A percentile compares a stretch with the other conserved stretches of the same genome.
Conservation (phyloP, 2,329 filamentous ascomycete genomes). For the Aspergillus phoenicis region DNA sequence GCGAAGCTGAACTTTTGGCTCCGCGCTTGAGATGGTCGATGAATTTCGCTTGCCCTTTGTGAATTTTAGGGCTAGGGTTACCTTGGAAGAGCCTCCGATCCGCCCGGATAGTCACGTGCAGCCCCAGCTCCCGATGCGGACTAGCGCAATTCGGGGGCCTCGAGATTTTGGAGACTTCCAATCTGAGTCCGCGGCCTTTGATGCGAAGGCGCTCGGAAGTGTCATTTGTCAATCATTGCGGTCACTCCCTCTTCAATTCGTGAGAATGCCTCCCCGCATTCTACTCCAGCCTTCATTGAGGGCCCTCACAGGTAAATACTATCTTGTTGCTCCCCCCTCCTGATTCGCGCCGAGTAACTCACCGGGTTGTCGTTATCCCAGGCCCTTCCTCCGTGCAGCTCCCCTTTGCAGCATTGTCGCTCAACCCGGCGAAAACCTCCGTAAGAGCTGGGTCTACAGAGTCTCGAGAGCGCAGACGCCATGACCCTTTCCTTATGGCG, state of each 20-base stretch:
- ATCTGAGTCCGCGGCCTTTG: conserved; percentile 2
- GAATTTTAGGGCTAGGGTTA: conserved; percentile 44
- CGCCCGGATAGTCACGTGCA: conserved; percentile 25
- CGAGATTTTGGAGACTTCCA: conserved; percentile 35
- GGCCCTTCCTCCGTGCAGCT: conserved; percentile 36
- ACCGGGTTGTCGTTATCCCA: conserved; percentile 18
- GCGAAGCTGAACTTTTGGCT: conserved; percentile 31
- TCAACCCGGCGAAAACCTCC: conserved; percentile 52
- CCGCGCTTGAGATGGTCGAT: conserved; percentile 28
- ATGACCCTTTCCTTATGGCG: conserved; percentile 80
- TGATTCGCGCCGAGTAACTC: conserved; percentile 12
- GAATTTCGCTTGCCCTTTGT: conserved; percentile 45
- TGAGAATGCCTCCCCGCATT: conserved; percentile 69
- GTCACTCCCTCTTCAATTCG: background rate
- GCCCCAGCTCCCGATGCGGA: conserved; percentile 2
- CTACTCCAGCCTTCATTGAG: conserved; percentile 62
- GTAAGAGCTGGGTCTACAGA: conserved; percentile 67
- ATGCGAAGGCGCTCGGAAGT: conserved; percentile 5
- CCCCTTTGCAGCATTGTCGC: conserved; percentile 56
- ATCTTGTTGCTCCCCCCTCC: conserved; percentile 13
- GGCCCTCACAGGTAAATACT: conserved; percentile 61
- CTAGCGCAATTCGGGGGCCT: conserved; percentile 32
- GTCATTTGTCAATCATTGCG: conserved; percentile 3
- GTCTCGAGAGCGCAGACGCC: conserved; percentile 66
- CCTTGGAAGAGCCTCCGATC: conserved; percentile 14